Percentiles rank a stretch among this genome's conserved stretches.
phyloP scores from a whole-genome alignment of 2,329 filamentous ascomycete genomes.

The Alternaria sp. region DNA sequence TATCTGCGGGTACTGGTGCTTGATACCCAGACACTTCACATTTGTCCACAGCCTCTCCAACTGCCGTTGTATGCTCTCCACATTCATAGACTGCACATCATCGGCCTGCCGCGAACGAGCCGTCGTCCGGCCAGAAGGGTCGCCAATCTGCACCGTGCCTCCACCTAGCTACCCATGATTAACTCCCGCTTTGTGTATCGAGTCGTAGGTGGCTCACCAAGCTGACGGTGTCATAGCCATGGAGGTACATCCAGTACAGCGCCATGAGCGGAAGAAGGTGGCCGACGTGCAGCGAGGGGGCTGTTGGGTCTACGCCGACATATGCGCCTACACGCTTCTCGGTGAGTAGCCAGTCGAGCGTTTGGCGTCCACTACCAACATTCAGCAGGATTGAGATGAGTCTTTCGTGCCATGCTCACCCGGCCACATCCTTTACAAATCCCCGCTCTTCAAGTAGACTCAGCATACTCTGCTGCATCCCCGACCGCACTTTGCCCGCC shows the following conservation, averaged over 20 bases:
- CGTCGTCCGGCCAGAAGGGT: slow-evolving; percentile 74
- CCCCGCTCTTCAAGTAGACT: slow-evolving; percentile 75
- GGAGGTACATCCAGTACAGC: slow-evolving; percentile 82
- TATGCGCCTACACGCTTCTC: slow-evolving; percentile 75
- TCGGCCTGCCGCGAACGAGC: slow-evolving; percentile 65
- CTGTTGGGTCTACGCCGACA: slow-evolving; percentile 83
- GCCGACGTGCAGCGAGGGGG: slow-evolving; percentile 79
- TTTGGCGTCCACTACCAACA: slow-evolving; percentile 54
- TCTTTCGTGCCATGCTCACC: slow-evolving; percentile 60
- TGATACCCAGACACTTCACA: slow-evolving; percentile 70
- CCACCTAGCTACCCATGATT: slow-evolving; percentile 65
- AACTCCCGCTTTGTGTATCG: slow-evolving; percentile 26
- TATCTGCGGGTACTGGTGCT: slow-evolving; percentile 69
- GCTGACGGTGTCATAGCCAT: slow-evolving; percentile 73
- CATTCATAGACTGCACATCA: slow-evolving; percentile 67
- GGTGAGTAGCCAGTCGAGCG: slow-evolving; percentile 70
- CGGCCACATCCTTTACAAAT: slow-evolving; percentile 76
- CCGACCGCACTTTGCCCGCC: slow-evolving; percentile 39
- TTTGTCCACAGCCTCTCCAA: slow-evolving; percentile 77
- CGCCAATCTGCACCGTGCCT: slow-evolving; percentile 79
- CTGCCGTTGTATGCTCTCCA: slow-evolving; percentile 73
- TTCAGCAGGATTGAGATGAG: slow-evolving; percentile 23
- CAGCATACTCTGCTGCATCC: slow-evolving; percentile 60
- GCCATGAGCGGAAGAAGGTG: slow-evolving; percentile 84
- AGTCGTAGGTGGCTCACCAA: slow-evolving; percentile 56